A percentile compares a stretch with the other conserved stretches of the same genome.
Conservation (phyloP, 78 protist species). For the Guillardia theta region DNA sequence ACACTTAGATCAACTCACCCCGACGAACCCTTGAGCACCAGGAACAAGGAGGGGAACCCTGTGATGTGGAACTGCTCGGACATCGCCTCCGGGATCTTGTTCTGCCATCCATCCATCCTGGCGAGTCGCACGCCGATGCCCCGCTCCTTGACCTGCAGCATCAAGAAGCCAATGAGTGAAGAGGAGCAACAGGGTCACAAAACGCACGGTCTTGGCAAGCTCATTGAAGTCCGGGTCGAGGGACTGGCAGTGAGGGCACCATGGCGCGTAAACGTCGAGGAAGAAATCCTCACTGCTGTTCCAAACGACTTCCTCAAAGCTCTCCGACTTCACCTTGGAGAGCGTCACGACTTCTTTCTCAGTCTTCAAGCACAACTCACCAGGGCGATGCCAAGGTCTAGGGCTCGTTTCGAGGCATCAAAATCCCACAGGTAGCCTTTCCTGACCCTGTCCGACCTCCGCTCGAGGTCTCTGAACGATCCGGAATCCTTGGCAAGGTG, state of each 20-base stretch:
- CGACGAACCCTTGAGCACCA: too few relatives aligned
- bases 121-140: not conserved
- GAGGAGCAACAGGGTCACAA: not conserved
- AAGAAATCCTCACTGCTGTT: not conserved
- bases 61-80: too few relatives aligned
- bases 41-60: too few relatives aligned
- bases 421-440: not conserved
- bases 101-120: not conserved
- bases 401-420: too few relatives aligned
- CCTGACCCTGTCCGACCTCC: not conserved
- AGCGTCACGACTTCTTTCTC: too few relatives aligned
- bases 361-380: too few relatives aligned
- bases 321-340: too few relatives aligned
- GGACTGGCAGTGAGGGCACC: not conserved
- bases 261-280: not conserved
- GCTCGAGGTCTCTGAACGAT: not conserved
- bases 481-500: not conserved
- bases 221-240: not conserved
- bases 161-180: not conserved
- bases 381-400: too few relatives aligned
- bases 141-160: too few relatives aligned
- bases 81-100: not conserved
- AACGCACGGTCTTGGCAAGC: not conserved
- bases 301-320: too few relatives aligned
- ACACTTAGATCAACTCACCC: too few relatives aligned